Evolutionary conservation across 2,329 filamentous ascomycete genomes (phyloP).

Genomic region (Hypomyces rosellus): DNA sequence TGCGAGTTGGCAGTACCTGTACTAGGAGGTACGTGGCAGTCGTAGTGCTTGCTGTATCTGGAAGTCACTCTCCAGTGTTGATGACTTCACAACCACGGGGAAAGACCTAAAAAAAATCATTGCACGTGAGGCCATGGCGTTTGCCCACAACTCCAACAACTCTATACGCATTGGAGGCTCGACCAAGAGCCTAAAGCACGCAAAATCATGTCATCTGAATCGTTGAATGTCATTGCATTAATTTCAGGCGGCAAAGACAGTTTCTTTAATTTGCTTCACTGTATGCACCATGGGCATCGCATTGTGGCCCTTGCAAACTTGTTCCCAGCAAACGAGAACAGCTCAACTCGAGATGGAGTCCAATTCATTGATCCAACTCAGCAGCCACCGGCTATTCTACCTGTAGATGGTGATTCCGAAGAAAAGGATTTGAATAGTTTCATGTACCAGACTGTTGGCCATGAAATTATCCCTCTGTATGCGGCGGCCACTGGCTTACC

Average conservation of each 20-base stretch:
- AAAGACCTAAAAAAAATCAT: neutral
- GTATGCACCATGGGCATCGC: slow-evolving; percentile 74
- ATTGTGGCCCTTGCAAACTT: slow-evolving; percentile 88
- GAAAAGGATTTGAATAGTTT: slow-evolving; percentile 76
- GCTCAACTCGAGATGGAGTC: slow-evolving; percentile 3
- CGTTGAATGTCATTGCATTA: slow-evolving; percentile 76
- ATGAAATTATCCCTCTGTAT: slow-evolving; percentile 81
- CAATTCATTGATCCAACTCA: slow-evolving; percentile 16
- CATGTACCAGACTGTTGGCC: slow-evolving; percentile 99
- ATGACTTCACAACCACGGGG: neutral
- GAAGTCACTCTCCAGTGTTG: neutral
- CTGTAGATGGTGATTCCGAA: neutral
- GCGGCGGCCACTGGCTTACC: slow-evolving; percentile 71
- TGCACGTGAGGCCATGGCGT: slow-evolving; percentile 12
- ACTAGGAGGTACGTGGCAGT: neutral
- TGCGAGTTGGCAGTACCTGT: neutral
- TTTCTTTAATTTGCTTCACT: slow-evolving; percentile 88
- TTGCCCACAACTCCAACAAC: neutral
- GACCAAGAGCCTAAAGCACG: neutral
- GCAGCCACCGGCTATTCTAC: slow-evolving; percentile 4
- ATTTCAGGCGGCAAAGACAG: slow-evolving; percentile 98
- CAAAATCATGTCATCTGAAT: slow-evolving; percentile 35
- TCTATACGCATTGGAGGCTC: neutral
- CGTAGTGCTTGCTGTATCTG: neutral
- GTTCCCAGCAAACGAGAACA: slow-evolving; percentile 40